These are phyloP conservation scores for Streptanthus diversifolius DNA, from an alignment of 345 rosid species.

Conservation along the genomic window DNA sequence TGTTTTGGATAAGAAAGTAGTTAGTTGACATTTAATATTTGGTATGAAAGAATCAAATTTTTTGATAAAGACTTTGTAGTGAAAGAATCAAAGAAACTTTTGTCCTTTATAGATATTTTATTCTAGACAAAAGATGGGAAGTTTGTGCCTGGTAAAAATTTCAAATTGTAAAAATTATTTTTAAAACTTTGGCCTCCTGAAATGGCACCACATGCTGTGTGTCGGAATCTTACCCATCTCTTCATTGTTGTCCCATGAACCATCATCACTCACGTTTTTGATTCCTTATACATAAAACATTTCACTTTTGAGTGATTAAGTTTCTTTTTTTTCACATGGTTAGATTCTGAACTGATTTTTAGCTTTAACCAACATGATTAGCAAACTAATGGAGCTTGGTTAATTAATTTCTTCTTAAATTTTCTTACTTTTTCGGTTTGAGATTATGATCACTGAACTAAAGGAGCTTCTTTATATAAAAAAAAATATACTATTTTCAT, in stretches of 20 bases:
- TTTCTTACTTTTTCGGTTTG: background rate
- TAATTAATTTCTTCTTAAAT: background rate
- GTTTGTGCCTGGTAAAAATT: constrained; percentile 5
- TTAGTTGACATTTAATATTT: background rate
- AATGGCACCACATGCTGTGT: constrained; percentile 36
- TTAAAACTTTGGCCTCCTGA: constrained; percentile 22
- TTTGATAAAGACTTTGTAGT: constrained; percentile 2
- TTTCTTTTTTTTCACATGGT: background rate
- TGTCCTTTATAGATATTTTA: constrained; percentile 13
- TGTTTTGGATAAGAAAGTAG: constrained; percentile 2
- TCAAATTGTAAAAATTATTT: background rate
- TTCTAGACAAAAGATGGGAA: background rate
- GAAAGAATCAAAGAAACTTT: constrained; percentile 23
- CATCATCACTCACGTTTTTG: constrained; percentile 18
- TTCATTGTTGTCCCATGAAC: constrained; percentile 27
- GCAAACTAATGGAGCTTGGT: background rate
- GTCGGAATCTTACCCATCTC: constrained; percentile 34
- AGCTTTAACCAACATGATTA: background rate
- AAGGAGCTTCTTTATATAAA: background rate
- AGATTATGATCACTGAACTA: background rate
- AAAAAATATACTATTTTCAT: background rate
- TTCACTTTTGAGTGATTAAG: background rate
- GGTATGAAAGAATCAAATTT: background rate
- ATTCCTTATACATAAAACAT: background rate
- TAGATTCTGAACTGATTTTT: background rate